Percentiles rank a stretch among this genome's conserved stretches.
phyloP scores from a whole-genome alignment of 208 protist genomes.

The Borovskyia barvae region DNA sequence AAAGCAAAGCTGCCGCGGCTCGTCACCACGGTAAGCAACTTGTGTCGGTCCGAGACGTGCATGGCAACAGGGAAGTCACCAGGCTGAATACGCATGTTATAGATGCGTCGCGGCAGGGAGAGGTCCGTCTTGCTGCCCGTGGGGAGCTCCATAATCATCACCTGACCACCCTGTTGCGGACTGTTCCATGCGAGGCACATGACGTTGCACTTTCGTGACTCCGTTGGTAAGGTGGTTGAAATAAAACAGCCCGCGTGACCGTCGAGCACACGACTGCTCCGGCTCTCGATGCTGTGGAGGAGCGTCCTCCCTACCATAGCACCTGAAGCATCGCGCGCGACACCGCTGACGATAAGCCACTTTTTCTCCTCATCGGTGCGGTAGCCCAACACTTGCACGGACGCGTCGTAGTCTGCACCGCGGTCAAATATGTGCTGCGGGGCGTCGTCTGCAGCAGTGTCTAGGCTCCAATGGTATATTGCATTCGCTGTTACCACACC shows the following conservation, averaged over 20 bases:
- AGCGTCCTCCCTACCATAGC: constrained; percentile 94
- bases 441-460: constrained; percentile 69
- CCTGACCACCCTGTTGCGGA: constrained; percentile 72
- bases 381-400: constrained; percentile 98
- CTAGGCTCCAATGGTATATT: constrained; percentile 98
- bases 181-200: constrained; percentile 95
- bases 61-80: constrained; percentile 99
- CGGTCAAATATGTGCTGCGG: constrained; percentile 97
- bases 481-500: constrained; percentile 94
- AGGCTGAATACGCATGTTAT: constrained; percentile 54
- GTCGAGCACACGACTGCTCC: constrained; percentile 93
- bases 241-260: constrained; percentile 96
- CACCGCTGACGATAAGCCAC: constrained; percentile 97
- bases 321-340: constrained; percentile 72
- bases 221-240: constrained; percentile 64
- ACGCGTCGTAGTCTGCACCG: constrained; percentile 76
- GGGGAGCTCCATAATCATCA: constrained; percentile 92
- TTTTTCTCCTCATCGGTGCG: constrained; percentile 88
- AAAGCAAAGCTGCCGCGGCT: constrained; percentile 95
- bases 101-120: constrained; percentile 53
- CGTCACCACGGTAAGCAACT: constrained; percentile 96
- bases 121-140: constrained; percentile 76
- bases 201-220: constrained; percentile 85
- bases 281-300: constrained; percentile 97
- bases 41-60: constrained; percentile 94